Base-by-base conservation (phyloP, 495 filamentous ascomycete genomes). In the Penicillium flavigenum region DNA sequence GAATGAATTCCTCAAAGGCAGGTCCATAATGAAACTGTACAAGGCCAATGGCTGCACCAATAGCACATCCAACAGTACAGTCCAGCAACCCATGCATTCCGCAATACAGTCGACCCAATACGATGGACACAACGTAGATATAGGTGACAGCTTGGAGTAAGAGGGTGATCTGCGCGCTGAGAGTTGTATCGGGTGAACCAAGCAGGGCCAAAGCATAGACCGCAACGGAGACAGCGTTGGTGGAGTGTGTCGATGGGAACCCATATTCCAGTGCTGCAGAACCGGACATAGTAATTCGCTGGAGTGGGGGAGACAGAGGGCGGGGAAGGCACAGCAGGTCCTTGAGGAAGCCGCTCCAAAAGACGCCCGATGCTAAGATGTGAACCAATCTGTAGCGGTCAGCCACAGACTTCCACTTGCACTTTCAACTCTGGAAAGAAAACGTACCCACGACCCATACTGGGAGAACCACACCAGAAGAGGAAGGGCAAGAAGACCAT, bases 11-110 rank as follows among this genome's bases (percentile, higher is more conserved):
- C 50, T 96, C 89, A 51, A 93, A 79, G 4, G 65, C 63, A 3
- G 86, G 76, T 14, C 86, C 90, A 64, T 82, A 91, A 50, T 83
- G 66, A 63, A 86, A 91, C 68, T 96, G 91, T 38, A 88, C 63
- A 19, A 87, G 69, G 2, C 90, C 81, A 17, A 90, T 72, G 17
- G 79, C 62, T 12, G 86, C 85, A 17, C 92, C 94, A 51, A 98
- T 78, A 19, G 83, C 59, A 49, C 84, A 88, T 3, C 94, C 94
- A 59, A 92, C 67, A 14, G 90, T 72, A 12, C 96, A 90, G 70
- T 98, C 94, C 41, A 96, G 76, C 73, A 98, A 94, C 36, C 94
- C 94, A 74, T 98, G 94, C 94, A 98, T 98, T 49, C 94, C 94
- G 67, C 94, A 98, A 74, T 98, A 98, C 22, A 98, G 74, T 45